phyloP scores from a whole-genome alignment of 1,139 yeast genomes.

The Kurtzmaniella natalensis region DNA sequence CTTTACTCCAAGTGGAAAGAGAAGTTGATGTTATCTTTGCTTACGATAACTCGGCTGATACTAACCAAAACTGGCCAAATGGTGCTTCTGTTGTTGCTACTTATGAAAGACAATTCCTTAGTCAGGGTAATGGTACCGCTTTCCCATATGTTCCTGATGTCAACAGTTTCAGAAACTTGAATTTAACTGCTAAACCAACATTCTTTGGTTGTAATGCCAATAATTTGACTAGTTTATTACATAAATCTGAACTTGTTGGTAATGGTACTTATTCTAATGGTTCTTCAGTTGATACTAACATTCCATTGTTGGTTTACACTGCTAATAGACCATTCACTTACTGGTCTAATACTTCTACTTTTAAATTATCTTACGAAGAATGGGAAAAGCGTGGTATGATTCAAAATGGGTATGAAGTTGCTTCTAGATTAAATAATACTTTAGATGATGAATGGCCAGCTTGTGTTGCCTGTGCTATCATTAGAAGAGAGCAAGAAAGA shows the following conservation, averaged over 20 bases:
- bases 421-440: constrained; percentile 70
- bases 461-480: constrained; percentile 86
- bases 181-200: constrained; percentile 63
- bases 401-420: constrained; percentile 75
- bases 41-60: constrained; percentile 48
- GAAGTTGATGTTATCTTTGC: constrained; percentile 42
- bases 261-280: neutral
- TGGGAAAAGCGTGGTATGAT: constrained; percentile 59
- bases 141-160: constrained; percentile 88
- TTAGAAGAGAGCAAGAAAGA: constrained; percentile 79
- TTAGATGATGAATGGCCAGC: constrained; percentile 69
- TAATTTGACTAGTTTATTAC: constrained; percentile 52
- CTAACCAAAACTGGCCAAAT: constrained; percentile 37
- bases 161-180: constrained; percentile 55
- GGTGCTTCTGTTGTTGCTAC: constrained; percentile 41
- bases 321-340: constrained; percentile 73
- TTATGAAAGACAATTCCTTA: constrained; percentile 64
- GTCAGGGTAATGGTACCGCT: constrained; percentile 58
- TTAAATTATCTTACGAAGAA: constrained; percentile 57
- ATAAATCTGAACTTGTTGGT: neutral
- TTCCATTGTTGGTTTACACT: constrained; percentile 76
- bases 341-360: constrained; percentile 69
- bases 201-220: constrained; percentile 83
- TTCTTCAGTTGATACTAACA: constrained; percentile 28
- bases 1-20: constrained; percentile 36